Evolutionary conservation across 768 basidiomycete genomes (phyloP), one percentile per base, ranked within the genome.

Genomic region (Serendipita vermifera): DNA sequence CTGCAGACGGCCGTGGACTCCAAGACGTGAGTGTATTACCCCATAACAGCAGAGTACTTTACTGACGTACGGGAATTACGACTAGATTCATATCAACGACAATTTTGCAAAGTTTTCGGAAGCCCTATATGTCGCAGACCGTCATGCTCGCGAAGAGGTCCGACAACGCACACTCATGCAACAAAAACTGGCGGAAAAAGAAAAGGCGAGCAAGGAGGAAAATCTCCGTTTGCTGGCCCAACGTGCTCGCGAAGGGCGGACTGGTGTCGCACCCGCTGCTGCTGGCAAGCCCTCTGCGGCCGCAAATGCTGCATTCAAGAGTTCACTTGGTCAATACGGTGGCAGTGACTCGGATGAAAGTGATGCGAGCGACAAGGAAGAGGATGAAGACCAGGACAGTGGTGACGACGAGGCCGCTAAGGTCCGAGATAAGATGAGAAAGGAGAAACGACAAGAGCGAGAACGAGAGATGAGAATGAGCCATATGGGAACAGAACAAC

Each of bases 91-190:
- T 67, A 99, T 99, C 68, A 99, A 99, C 63, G 96, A 99, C 70
- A 91, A 92, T 70, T 99, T 99, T 71, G 94, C 94, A 58, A 96
- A 97, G 69, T 94, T 99, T 68, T 96, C 94, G 0, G 94, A 99
- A 72, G 82, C 94, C 2, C 73, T 99, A 26, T 96, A 87, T 67
- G 77, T 99, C 60, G 94, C 94, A 9, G 94, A 98, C 68, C 80
- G 94, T 58, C 94, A 97, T 70, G 93, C 96, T 1, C 87, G 96
- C 59, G 94, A 99, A 65, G 96, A 99, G 71, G 96, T 98, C 39
- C 81, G 92, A 24, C 92, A 98, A 67, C 85, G 96, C 55, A 75
- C 93, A 3, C 79, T 96, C 56, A 97, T 98, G 93, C 94, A 98
- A 66, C 96, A 98, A 68, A 91, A 94, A 65, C 76, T 99, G n/a